Evolutionary conservation across 345 rosid species (phyloP), one percentile per base, ranked within the genome.

Genomic region (Reutealis trisperma): DNA sequence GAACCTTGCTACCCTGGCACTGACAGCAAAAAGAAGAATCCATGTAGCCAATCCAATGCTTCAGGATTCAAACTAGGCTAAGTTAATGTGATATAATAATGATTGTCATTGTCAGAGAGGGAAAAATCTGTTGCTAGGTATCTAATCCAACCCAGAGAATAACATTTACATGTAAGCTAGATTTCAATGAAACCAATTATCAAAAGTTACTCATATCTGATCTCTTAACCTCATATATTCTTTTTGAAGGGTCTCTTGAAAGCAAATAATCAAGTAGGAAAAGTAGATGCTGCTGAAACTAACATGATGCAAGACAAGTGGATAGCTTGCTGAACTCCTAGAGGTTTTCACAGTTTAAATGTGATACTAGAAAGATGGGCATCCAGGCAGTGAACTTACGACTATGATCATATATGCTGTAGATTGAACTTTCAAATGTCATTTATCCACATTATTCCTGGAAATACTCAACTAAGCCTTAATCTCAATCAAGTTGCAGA

Each of bases 301-400:
- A 61, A 59, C 11, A 73, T 68, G 25, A 73, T 68, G 49, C 72
- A 68, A 68, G 21, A 19, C 44, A 13, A 45, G 42, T 30, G 58
- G 65, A 54, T 58, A 57, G 6, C 51, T 44, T 2, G 51, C 1
- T 8, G 14, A n/a, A 22, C 4, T 54, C 10, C 58, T 12, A 68
- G 55, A 42, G 27, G 30, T 19, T 52, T 67, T 22, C 54, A 67
- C 52, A 44, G 55, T 8, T 32, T 19, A 71, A 24, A n/a, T 34
- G 15, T 12, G 51, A 27, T 32, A n/a, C 25, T 9, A 7, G 70
- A 70, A 0, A 70, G 58, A 30, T 51, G 61, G 25, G 25, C 25
- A 37, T 22, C 12, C 62, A 30, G 21, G 45, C 60, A 18, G 21
- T 57, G 52, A 49, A n/a, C 30, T 57, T 0, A 57, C 5, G 18